Evolutionary conservation across 2,329 filamentous ascomycete species (phyloP).

Genomic region (Diaporthe vexans): DNA sequence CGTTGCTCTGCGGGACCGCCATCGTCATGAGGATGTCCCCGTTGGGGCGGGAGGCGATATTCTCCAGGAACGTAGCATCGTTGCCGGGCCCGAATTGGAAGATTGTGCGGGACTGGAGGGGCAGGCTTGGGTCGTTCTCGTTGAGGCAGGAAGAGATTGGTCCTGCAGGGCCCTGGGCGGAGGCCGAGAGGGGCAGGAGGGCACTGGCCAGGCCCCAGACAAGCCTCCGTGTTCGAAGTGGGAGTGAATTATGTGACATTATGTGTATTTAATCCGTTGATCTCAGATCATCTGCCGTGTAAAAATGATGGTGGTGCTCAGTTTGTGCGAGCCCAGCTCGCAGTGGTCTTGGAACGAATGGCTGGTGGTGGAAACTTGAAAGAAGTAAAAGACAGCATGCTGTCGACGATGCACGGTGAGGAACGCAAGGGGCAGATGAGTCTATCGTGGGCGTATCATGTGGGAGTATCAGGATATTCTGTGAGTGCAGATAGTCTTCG

Average conservation of each 20-base stretch:
- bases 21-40: conserved; percentile 51
- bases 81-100: conserved; percentile 27
- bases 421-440: conserved; percentile 5
- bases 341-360: background rate
- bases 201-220: background rate
- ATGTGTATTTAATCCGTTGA: background rate
- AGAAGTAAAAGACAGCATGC: conserved; percentile 1
- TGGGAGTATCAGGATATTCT: conserved; percentile 13
- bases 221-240: background rate
- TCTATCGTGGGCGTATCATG: conserved; percentile 24
- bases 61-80: conserved; percentile 49
- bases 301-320: background rate
- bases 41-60: conserved; percentile 51
- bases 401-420: conserved; percentile 3
- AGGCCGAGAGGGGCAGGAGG: conserved; percentile 6
- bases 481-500: conserved; percentile 18
- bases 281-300: background rate
- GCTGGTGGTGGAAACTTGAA: background rate
- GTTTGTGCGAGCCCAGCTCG: background rate
- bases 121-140: conserved; percentile 30
- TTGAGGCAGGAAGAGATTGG: conserved; percentile 22
- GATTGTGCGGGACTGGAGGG: conserved; percentile 22
- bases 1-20: conserved; percentile 46
- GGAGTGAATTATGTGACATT: conserved; percentile 1
- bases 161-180: background rate